Percentiles rank a stretch among this genome's conserved stretches.
phyloP scores from a whole-genome alignment of 2,329 filamentous ascomycete species.

The Fusarium concolor region DNA sequence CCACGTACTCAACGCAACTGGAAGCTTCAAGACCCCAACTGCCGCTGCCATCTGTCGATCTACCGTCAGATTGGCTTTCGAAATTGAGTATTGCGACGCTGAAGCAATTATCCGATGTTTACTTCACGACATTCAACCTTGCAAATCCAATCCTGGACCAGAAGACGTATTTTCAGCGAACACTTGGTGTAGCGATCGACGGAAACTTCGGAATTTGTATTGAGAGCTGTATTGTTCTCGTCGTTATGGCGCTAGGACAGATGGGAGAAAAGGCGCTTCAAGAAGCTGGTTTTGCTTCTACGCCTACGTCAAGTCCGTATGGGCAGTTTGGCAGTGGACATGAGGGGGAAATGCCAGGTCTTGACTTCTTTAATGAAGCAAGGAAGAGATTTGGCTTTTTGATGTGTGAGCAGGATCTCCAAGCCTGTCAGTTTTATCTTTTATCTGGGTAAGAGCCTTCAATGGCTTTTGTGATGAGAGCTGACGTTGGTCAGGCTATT shows the following conservation, averaged over 20 bases:
- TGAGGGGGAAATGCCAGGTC: slow-evolving; percentile 8
- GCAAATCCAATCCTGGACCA: slow-evolving; percentile 29
- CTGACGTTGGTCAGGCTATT: slow-evolving; percentile 13
- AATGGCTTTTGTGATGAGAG: no score
- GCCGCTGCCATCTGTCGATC: not conserved
- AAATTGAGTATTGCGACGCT: slow-evolving; percentile 17
- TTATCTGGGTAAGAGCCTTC: no score
- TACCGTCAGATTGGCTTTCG: slow-evolving; percentile 3
- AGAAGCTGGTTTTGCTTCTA: slow-evolving; percentile 8
- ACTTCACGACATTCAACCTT: slow-evolving; percentile 28
- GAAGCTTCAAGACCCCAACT: slow-evolving; percentile 22
- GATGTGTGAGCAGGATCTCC: slow-evolving; percentile 28
- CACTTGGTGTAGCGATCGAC: slow-evolving; percentile 27
- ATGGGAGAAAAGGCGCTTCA: slow-evolving; percentile 18
- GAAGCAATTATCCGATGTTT: slow-evolving; percentile 32
- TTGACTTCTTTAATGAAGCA: slow-evolving; percentile 34
- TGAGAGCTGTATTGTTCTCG: slow-evolving; percentile 28
- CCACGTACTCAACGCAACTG: slow-evolving; percentile 6
- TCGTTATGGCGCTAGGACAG: slow-evolving; percentile 18
- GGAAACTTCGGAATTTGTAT: slow-evolving; percentile 28
- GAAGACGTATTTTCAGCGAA: slow-evolving; percentile 35
- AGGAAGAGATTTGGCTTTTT: slow-evolving; percentile 33
- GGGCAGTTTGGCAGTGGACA: not conserved
- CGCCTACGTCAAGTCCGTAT: not conserved
- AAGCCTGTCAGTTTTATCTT: slow-evolving; percentile 30